Percentiles rank a stretch among this genome's conserved stretches.
Conservation (phyloP, 495 filamentous ascomycete species). For the Tetracladium marchalianum region DNA sequence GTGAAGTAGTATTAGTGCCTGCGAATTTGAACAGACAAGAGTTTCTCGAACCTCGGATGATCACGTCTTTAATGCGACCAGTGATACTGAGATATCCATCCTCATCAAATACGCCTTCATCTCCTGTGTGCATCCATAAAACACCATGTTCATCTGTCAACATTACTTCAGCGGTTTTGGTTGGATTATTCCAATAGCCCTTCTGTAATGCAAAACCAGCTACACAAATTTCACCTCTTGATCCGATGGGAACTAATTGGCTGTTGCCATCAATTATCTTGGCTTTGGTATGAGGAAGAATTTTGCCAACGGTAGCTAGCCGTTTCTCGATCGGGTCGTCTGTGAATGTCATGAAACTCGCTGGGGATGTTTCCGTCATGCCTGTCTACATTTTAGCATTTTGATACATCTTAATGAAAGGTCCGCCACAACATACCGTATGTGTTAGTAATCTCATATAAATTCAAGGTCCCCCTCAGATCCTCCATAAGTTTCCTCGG, state of each 20-base stretch:
- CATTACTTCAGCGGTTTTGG: conserved; percentile 56
- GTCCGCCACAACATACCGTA: conserved; percentile 33
- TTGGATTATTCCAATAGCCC: conserved; percentile 63
- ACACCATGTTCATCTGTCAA: conserved; percentile 45
- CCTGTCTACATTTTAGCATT: neutral
- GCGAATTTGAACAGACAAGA: neutral
- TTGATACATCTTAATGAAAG: neutral
- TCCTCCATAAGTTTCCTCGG: conserved; percentile 54
- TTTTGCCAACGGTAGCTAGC: conserved; percentile 53
- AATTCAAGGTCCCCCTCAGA: conserved; percentile 48
- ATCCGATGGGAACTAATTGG: conserved; percentile 47
- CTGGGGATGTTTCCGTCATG: conserved; percentile 62
- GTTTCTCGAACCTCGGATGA: conserved; percentile 39
- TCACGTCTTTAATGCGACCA: conserved; percentile 55
- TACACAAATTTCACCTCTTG: conserved; percentile 56
- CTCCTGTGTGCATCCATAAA: conserved; percentile 59
- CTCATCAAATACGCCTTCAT: conserved; percentile 57
- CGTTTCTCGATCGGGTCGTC: conserved; percentile 49
- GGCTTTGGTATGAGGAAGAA: conserved; percentile 56
- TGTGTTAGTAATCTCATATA: conserved; percentile 58
- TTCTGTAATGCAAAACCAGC: conserved; percentile 57
- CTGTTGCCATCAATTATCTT: conserved; percentile 57
- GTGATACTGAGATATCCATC: conserved; percentile 56
- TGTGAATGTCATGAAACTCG: conserved; percentile 61
- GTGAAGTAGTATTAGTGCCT: neutral